Percentiles rank a stretch among this genome's conserved stretches.
These are phyloP conservation scores for Ailanthus altissimus DNA, from an alignment of 345 rosid species.

Conservation along the genomic window DNA sequence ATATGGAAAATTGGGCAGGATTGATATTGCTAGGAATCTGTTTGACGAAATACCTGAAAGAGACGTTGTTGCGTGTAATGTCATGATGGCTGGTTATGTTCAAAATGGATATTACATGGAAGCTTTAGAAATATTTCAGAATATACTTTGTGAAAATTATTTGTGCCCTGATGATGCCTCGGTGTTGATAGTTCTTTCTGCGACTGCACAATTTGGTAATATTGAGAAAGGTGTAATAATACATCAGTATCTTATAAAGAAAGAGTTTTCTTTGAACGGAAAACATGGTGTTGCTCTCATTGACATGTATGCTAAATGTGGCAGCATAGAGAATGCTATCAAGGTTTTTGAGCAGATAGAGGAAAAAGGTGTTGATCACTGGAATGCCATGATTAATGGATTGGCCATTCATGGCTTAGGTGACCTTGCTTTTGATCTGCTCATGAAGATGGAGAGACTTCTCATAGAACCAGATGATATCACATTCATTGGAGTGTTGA, in stretches of 20 bases:
- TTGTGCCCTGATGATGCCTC: constrained; percentile 40
- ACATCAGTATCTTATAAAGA: constrained; percentile 32
- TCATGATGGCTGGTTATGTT: constrained; percentile 47
- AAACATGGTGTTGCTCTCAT: constrained; percentile 51
- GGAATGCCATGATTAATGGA: constrained; percentile 57
- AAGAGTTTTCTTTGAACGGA: constrained; percentile 27
- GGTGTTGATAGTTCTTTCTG: constrained; percentile 38
- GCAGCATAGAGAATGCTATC: constrained; percentile 40
- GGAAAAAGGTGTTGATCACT: constrained; percentile 43
- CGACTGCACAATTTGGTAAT: constrained; percentile 40
- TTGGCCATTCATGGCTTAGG: constrained; percentile 51
- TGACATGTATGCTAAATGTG: constrained; percentile 60
- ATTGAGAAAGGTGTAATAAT: constrained; percentile 34
- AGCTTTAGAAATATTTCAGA: constrained; percentile 43
- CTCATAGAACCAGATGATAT: constrained; percentile 43
- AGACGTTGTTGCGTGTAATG: constrained; percentile 49
- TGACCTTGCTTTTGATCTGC: constrained; percentile 40
- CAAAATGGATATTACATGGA: constrained; percentile 33
- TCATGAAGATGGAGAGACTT: constrained; percentile 41
- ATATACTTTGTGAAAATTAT: constrained; percentile 23
- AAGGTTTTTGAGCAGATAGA: constrained; percentile 35
- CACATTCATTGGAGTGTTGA: constrained; percentile 42
- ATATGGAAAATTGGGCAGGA: constrained; percentile 39
- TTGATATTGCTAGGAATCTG: constrained; percentile 32
- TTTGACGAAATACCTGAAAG: constrained; percentile 44